Evolutionary conservation across 2,329 filamentous ascomycete genomes (phyloP), one percentile per base, ranked within the genome.

Genomic region (Fusarium caatingaense): DNA sequence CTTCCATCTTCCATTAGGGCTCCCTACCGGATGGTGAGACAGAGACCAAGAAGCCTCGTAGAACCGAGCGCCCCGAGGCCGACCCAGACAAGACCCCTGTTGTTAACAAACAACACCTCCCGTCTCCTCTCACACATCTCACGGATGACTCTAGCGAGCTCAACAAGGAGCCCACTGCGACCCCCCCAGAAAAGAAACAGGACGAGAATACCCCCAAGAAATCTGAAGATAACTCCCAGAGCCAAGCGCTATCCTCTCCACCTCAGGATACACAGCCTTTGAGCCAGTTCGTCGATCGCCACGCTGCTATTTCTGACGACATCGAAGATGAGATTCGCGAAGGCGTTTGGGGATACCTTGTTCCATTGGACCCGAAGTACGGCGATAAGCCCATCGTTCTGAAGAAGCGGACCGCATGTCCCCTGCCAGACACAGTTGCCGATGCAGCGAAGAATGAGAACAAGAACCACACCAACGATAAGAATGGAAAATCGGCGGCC

Each of bases 291-390:
- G 82, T 93, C 40, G 90, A 93, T 71, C 90, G 92, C 5, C 88
- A 93, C 28, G 83, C 88, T 62, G 87, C 88, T 27, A 86, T 95
- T 48, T 90, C 90, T 13, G 92, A 94, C 68, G 93, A 97, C 60
- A 92, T 97, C 6, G 88, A 94, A 68, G 92, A 97, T 77, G 94
- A 97, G 81, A 88, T 84, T 66, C 86, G 88, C 47, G 92, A 97
- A 78, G 93, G 93, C 11, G 93, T 98, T 2, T 99, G 96, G 96
- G 97, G 97, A 15, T 99, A 98, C 76, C 84, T 99, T 8, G 88
- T 97, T 56, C 93, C 95, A 3, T 83, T 97, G 25, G 91, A 95
- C 76, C 86, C 87, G 55, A 88, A 87, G 69, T 89, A 91, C 56
- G 91, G 80, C 44, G 89, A 80, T 82, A 92, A 79, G 80, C 97